A percentile compares a stretch with the other conserved stretches of the same genome.
phyloP scores from a whole-genome alignment of 176 grass and related monocot species.

The barley (Hordeum vulgare) region DNA sequence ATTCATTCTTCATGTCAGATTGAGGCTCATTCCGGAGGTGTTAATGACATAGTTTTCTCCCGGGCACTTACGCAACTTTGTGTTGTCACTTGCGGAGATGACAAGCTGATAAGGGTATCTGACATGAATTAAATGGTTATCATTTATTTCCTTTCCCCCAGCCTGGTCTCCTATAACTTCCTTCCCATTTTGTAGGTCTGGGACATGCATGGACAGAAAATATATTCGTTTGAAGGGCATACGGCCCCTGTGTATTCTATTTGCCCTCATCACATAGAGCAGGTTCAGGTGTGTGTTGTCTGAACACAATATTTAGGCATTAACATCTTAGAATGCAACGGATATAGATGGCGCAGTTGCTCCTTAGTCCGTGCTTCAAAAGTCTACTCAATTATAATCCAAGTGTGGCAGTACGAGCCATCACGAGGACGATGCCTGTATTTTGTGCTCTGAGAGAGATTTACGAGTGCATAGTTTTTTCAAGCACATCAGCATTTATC shows the following conservation, averaged over 20 bases:
- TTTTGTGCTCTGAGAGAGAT: neutral
- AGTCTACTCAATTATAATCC: neutral
- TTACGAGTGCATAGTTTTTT: neutral
- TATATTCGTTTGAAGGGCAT: conserved; percentile 82
- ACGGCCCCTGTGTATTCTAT: conserved; percentile 92
- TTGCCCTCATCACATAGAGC: conserved; percentile 76
- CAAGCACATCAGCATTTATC: neutral
- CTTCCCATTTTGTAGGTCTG: conserved; percentile 60
- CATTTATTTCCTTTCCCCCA: neutral
- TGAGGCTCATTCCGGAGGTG: conserved; percentile 84
- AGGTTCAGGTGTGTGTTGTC: conserved; percentile 53
- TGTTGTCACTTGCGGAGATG: conserved; percentile 94
- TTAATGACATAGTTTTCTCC: conserved; percentile 96
- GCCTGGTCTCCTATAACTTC: conserved; percentile 23
- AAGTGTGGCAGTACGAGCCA: neutral
- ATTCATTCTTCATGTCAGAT: conserved; percentile 49
- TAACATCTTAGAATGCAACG: neutral
- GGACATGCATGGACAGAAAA: conserved; percentile 68
- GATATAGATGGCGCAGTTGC: neutral
- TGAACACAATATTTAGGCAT: neutral
- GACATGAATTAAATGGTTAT: conserved; percentile 7
- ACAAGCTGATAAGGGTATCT: conserved; percentile 84
- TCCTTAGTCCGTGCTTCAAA: neutral
- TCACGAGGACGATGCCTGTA: neutral
- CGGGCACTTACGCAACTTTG: conserved; percentile 65